Conservation (phyloP, 371 early-diverging fungal species). For the Mucor ambiguus region DNA sequence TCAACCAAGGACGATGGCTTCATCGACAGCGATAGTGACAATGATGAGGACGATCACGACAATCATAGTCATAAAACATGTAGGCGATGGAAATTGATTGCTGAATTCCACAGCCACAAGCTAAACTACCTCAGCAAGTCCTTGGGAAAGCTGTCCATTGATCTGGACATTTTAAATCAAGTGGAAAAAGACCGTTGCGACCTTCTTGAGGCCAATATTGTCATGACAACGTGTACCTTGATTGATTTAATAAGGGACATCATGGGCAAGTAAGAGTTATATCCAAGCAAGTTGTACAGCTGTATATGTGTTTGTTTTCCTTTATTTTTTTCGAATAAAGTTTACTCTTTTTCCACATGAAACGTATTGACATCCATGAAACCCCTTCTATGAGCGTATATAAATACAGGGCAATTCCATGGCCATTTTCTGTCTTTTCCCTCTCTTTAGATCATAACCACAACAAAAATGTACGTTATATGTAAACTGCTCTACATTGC, state of each 20-base stretch:
- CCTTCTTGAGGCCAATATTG: constrained; percentile 31
- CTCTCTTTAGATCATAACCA: background rate
- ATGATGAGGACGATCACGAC: constrained; percentile 32
- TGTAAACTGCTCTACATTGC: constrained; percentile 46
- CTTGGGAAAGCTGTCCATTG: constrained; percentile 36
- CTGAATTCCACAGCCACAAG: constrained; percentile 46
- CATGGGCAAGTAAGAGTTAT: constrained; percentile 5
- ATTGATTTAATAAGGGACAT: constrained; percentile 34
- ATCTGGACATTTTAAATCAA: constrained; percentile 27
- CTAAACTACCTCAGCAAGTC: constrained; percentile 35
- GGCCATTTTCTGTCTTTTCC: background rate
- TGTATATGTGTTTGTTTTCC: background rate
- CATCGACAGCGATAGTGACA: constrained; percentile 32
- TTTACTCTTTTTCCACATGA: constrained; percentile 13
- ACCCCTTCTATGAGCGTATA: background rate
- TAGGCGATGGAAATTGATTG: constrained; percentile 27
- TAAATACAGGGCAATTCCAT: background rate
- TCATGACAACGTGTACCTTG: constrained; percentile 45
- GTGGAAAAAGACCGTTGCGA: constrained; percentile 29
- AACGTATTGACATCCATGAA: background rate
- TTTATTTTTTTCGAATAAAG: constrained; percentile 3
- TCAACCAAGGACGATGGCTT: constrained; percentile 11
- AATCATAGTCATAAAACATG: constrained; percentile 27
- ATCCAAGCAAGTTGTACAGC: background rate
- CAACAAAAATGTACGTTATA: constrained; percentile 22